Evolutionary conservation across 495 filamentous ascomycete genomes (phyloP), one percentile per base, ranked within the genome.

Genomic region (Melanomma pulvis-pyrius): DNA sequence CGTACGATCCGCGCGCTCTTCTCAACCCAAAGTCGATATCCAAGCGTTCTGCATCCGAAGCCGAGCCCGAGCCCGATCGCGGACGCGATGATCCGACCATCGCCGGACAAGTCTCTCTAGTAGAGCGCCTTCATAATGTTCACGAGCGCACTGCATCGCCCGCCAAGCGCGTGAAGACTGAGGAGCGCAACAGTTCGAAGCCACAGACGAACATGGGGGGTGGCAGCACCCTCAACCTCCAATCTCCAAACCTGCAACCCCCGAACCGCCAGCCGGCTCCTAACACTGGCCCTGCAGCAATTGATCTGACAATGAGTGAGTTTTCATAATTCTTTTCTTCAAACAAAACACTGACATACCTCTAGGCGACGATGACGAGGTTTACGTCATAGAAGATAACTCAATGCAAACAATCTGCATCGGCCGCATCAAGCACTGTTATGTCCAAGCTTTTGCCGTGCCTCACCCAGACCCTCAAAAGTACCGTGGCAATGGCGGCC

Each of bases 361-460:
- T 22, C 3, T 17, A 51, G 62, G 41, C 32, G 51, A 59, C 19
- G 61, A 69, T 52, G 72, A 70, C 39, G 84, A 85, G 39, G 79
- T 88, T 15, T 52, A 83, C 1, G 73, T 83, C 54, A 71, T 83
- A 54, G 48, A 84, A 12, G 72, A 66, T 25, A 79, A 78, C 51
- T 74, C 75, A 12, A 64, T 59, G 24, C 78, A 82, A 70, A 87
- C 91, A 70, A 89, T 97, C 26, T 97, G 94, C 77, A 92, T 91
- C 73, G 94, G 94, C 8, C 88, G 87, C 74, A 72, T 97, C 21
- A 85, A 91, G 39, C 81, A 82, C 21, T 87, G 88, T 3, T 87
- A 77, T 54, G 79, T 96, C 61, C 87, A 88, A 41, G 87, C 90
- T 21, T 81, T 86, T 65, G 72, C 77, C 15, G 83, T 96, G 1